Base-by-base conservation (phyloP, 2,329 filamentous ascomycete species). In the Paramyrothecium roridum region DNA sequence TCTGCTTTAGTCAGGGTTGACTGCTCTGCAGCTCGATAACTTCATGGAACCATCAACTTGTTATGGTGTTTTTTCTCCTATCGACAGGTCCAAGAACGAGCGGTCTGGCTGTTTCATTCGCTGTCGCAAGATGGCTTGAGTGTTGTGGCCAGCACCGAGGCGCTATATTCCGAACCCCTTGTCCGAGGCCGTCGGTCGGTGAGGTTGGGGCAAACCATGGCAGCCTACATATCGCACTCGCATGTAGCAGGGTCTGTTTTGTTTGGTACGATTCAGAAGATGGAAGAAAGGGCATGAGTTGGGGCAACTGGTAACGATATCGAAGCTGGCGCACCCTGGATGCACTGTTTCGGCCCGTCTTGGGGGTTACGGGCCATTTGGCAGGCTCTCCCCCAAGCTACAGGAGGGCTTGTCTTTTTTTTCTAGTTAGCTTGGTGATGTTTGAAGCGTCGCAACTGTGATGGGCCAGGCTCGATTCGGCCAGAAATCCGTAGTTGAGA, bases 61-160 rank as follows among this genome's bases (percentile, higher is more conserved):
- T 68, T 75, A 86, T 91, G 89, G 85, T 92, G 88, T 89, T 82
- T 86, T 89, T 82, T 86, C 89, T 93, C 89, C 88, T 86, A 90
- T 92, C 89, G 91, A 96, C 92, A 95, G 90, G 87, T 95, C 88
- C 90, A 74, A 96, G 88, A 96, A 74, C 68, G 83, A 95, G 77
- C 74, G 76, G 79, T 78, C 74, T 75, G 74, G 77, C 76, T 80
- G 81, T 84, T 83, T 81, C 83, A 84, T 80, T 90, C 86, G 86
- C 82, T 75, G 72, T 77, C 65, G 77, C 75, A 80, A 81, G 80
- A 61, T 50, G 61, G 59, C 65, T 77, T 87, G 87, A 91, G 83
- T 83, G 84, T 82, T 80, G 82, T 78, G 77, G 76, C 77, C 76
- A 71, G 71, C 61, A 72, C 75, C 76, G 75, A 79, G 87, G 82